These are phyloP conservation scores for Penicillium desertorum DNA, from an alignment of 495 filamentous ascomycete species.

Conservation along the genomic window DNA sequence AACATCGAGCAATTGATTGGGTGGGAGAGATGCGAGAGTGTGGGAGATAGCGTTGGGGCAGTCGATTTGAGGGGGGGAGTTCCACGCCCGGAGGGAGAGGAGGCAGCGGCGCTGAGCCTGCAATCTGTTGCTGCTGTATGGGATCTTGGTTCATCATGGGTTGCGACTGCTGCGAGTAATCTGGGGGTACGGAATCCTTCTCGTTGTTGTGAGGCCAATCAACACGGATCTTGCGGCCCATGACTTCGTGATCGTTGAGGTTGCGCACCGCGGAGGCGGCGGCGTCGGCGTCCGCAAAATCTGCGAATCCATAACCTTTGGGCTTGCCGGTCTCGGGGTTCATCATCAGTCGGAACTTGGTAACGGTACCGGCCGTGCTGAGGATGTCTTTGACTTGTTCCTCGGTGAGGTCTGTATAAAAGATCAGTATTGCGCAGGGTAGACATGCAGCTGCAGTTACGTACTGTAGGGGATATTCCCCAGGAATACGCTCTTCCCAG, in stretches of 20 bases:
- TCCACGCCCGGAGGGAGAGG: constrained; percentile 82
- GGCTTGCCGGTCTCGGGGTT: constrained; percentile 93
- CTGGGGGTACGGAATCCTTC: constrained; percentile 64
- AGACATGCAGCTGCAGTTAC: constrained; percentile 10
- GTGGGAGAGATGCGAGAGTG: constrained; percentile 80
- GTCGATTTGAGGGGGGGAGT: constrained; percentile 69
- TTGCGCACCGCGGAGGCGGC: constrained; percentile 95
- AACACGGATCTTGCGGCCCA: constrained; percentile 90
- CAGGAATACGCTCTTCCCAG: constrained; percentile 72
- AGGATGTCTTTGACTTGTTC: constrained; percentile 93
- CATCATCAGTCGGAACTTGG: constrained; percentile 93
- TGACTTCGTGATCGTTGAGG: constrained; percentile 92
- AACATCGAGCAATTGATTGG: constrained; percentile 89
- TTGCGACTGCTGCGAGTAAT: constrained; percentile 44
- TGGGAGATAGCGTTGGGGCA: constrained; percentile 89
- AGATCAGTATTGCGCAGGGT: constrained; percentile 11
- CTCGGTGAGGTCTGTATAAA: constrained; percentile 73
- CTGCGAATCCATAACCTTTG: constrained; percentile 95
- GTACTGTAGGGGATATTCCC: constrained; percentile 75
- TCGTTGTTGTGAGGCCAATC: constrained; percentile 92
- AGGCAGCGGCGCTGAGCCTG: constrained; percentile 56
- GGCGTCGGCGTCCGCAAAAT: constrained; percentile 86
- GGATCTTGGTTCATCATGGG: constrained; percentile 23
- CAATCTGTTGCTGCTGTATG: constrained; percentile 27
- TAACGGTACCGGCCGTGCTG: constrained; percentile 78